A percentile compares a stretch with the other conserved stretches of the same genome.
Evolutionary conservation across 345 rosid genomes (phyloP).

Genomic region (Boechera stricta): DNA sequence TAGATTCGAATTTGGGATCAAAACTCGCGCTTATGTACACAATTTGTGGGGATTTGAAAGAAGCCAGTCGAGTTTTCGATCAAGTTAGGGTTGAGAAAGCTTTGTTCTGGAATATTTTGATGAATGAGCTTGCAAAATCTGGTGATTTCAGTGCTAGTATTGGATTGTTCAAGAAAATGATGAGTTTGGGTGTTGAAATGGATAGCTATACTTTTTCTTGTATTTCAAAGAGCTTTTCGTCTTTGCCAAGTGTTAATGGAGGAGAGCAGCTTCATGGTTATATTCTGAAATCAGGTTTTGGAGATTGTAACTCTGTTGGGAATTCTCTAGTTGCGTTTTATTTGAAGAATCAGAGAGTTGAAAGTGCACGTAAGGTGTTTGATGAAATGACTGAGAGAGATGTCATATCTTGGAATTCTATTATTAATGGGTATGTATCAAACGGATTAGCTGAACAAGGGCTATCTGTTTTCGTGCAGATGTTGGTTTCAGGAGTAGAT

Average conservation of each 20-base stretch:
- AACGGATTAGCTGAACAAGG: slow-evolving; percentile 53
- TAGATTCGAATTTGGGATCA: slow-evolving; percentile 61
- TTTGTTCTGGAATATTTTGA: slow-evolving; percentile 68
- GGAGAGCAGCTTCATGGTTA: slow-evolving; percentile 69
- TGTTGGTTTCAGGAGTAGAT: slow-evolving; percentile 50
- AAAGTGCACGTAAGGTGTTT: slow-evolving; percentile 63
- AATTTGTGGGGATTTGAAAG: slow-evolving; percentile 61
- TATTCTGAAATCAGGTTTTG: slow-evolving; percentile 59
- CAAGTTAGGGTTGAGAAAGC: slow-evolving; percentile 55
- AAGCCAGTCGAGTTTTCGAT: slow-evolving; percentile 60
- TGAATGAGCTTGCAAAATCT: slow-evolving; percentile 59
- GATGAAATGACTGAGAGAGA: slow-evolving; percentile 69
- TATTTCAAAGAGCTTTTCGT: slow-evolving; percentile 63
- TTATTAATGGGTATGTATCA: slow-evolving; percentile 59
- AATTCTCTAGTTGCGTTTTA: slow-evolving; percentile 62
- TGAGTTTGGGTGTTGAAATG: slow-evolving; percentile 51
- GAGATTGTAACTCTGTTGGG: slow-evolving; percentile 48
- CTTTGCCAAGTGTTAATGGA: slow-evolving; percentile 45
- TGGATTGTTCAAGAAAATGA: slow-evolving; percentile 56
- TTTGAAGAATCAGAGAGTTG: slow-evolving; percentile 51
- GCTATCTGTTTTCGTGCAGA: slow-evolving; percentile 48
- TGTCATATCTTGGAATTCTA: slow-evolving; percentile 73
- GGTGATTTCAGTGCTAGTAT: slow-evolving; percentile 58
- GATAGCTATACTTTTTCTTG: slow-evolving; percentile 62
- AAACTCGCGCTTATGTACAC: slow-evolving; percentile 75